phyloP scores from a whole-genome alignment of 2,329 filamentous ascomycete species.

The Scleromitrula shiraiana region DNA sequence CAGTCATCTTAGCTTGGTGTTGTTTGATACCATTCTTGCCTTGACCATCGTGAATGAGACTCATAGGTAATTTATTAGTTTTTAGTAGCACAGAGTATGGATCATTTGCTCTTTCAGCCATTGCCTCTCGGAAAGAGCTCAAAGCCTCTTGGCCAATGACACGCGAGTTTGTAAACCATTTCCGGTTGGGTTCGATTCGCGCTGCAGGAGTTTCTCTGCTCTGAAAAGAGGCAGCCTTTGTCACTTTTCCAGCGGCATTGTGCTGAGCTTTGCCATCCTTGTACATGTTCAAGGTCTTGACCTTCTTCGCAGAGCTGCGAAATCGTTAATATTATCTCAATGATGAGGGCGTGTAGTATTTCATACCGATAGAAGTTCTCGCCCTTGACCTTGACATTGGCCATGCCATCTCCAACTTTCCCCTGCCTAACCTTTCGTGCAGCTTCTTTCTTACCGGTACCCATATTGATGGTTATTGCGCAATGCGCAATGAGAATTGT shows the following conservation, averaged over 20 bases:
- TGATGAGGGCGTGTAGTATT: background rate
- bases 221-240: conserved; percentile 76
- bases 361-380: conserved; percentile 92
- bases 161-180: conserved; percentile 95
- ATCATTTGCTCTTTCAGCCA: conserved; percentile 82
- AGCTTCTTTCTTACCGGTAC: conserved; percentile 86
- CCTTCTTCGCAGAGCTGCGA: conserved; percentile 64
- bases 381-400: conserved; percentile 86
- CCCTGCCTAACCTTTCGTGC: conserved; percentile 76
- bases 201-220: conserved; percentile 73
- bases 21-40: conserved; percentile 80
- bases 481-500: conserved; percentile 13
- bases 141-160: conserved; percentile 84
- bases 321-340: conserved; percentile 6
- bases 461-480: conserved; percentile 49
- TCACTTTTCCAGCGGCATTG: conserved; percentile 77
- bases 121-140: conserved; percentile 79
- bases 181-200: conserved; percentile 88
- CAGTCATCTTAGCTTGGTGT: conserved; percentile 87
- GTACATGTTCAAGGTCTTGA: conserved; percentile 82
- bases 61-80: conserved; percentile 95
- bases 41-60: conserved; percentile 73
- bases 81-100: conserved; percentile 94
- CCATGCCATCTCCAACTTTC: conserved; percentile 78
- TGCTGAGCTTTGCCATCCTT: conserved; percentile 79